Base-by-base conservation (phyloP, 164 flowering plant species). In the Aristolochia fimbriata region DNA sequence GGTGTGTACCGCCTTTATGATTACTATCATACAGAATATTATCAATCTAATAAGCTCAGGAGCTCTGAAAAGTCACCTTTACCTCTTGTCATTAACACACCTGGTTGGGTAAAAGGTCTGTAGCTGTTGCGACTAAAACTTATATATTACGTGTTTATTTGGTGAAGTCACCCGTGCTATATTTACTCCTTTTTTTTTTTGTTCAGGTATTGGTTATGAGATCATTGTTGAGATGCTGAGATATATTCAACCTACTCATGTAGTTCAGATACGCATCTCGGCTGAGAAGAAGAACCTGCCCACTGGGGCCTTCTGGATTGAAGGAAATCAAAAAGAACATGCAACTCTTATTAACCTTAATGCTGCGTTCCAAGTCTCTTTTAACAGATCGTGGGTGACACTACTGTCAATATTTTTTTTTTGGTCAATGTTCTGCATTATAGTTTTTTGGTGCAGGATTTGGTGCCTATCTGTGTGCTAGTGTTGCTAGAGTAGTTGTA, bases 101-200 rank as follows among this genome's bases (percentile, higher is more conserved):
- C 96, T 65, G 98, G 98, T 64, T 89, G 98, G 97, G 90, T 92
- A 37, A 89, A 92, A 84, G 98, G 96, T 84, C 3, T 10, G 43
- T 37, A 37, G 1, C 8, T 37, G 9, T 37, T 37, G 43, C 43
- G 4, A 4, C 52, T 21, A 11, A 49, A 8, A 6, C 5, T 49
- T n/a, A n/a, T n/a, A 9, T 17, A 17, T 21, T 17, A 7, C 3
- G 19, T 49, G 21, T 21, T 49, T 49, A 8, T 49, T 49, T 49
- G 9, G 15, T 49, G 52, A 49, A 17, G 3, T 49, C 22, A 21
- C 22, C 52, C 6, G 17, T 49, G 22, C 17, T 3, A 49, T 49
- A 21, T 17, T 49, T 49, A 49, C 22, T n/a, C 51, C 37, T 48
- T 48, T 12, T 48, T 43, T 31, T 51, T 20, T 61, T 37, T 10